Percentiles rank a stretch among this genome's conserved stretches.
phyloP scores from a whole-genome alignment of 2,329 filamentous ascomycete genomes.

The Alternaria dauci region DNA sequence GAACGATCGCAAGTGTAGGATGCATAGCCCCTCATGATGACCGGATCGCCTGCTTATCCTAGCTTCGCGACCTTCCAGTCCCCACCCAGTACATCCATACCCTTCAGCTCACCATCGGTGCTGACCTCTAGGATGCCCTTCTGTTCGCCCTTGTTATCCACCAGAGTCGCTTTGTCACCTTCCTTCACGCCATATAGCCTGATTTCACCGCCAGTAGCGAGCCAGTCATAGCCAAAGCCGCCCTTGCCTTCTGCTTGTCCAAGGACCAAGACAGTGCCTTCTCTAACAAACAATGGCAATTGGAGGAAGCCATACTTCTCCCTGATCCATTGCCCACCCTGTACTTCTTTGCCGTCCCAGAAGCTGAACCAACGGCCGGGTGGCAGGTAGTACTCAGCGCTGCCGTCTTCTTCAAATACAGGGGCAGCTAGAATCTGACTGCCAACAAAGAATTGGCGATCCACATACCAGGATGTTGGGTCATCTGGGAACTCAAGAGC shows the following conservation, averaged over 20 bases:
- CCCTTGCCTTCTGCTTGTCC: conserved; percentile 50
- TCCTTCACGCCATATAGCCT: conserved; percentile 49
- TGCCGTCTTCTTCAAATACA: conserved; percentile 68
- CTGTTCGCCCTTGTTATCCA: conserved; percentile 44
- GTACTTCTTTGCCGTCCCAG: conserved; percentile 54
- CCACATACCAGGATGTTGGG: conserved; percentile 71
- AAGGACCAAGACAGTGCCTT: conserved; percentile 52
- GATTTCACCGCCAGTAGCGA: conserved; percentile 49
- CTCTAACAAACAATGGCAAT: conserved; percentile 53
- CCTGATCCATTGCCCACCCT: conserved; percentile 56
- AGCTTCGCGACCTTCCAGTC: conserved; percentile 47
- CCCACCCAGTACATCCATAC: conserved; percentile 41
- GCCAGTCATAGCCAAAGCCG: conserved; percentile 55
- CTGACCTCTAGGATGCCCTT: conserved; percentile 42
- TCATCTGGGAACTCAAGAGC: conserved; percentile 76
- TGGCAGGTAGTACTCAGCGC: conserved; percentile 72
- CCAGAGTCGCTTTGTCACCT: conserved; percentile 46
- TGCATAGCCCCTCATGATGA: conserved; percentile 5
- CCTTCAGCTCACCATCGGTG: conserved; percentile 40
- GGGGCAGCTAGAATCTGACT: conserved; percentile 69
- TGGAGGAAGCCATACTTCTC: conserved; percentile 53
- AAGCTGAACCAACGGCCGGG: conserved; percentile 61
- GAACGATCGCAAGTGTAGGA: neutral
- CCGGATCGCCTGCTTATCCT: conserved; percentile 25
- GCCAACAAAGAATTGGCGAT: conserved; percentile 79